Conservation (phyloP, 148 eudicot species). For the Arctostaphylos glauca region DNA sequence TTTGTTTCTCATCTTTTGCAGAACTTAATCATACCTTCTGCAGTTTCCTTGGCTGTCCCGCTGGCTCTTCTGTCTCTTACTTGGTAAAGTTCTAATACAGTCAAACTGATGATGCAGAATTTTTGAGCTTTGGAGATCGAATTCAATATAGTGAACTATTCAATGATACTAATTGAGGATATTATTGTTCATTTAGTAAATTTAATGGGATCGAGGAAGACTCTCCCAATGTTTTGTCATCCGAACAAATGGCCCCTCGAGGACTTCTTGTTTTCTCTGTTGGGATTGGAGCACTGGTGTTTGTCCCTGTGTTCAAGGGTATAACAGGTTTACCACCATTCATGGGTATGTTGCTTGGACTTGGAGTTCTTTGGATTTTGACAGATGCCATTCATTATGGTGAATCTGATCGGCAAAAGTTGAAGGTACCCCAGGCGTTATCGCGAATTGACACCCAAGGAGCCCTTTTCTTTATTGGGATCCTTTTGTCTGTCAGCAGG, state of each 20-base stretch:
- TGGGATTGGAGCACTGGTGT: constrained; percentile 82
- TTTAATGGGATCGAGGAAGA: constrained; percentile 66
- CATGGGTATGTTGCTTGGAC: constrained; percentile 95
- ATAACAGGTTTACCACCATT: constrained; percentile 93
- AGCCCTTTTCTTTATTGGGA: constrained; percentile 92
- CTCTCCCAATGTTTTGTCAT: constrained; percentile 56
- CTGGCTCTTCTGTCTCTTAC: constrained; percentile 88
- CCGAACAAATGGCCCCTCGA: constrained; percentile 97
- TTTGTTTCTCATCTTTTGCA: constrained; percentile 26
- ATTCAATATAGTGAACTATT: not conserved
- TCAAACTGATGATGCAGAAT: not conserved
- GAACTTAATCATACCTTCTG: constrained; percentile 70
- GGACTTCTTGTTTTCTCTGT: constrained; percentile 85
- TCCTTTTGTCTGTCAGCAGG: constrained; percentile 97
- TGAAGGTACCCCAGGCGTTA: constrained; percentile 96
- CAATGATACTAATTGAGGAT: constrained; percentile 12
- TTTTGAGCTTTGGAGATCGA: constrained; percentile 11
- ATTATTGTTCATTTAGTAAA: constrained; percentile 52
- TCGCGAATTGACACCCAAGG: constrained; percentile 99
- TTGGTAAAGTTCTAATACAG: constrained; percentile 42
- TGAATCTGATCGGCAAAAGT: constrained; percentile 78
- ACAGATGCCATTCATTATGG: constrained; percentile 99
- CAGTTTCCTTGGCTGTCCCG: constrained; percentile 86
- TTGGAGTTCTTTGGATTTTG: constrained; percentile 92
- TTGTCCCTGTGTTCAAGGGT: constrained; percentile 89